These are phyloP conservation scores for Wolfiporia cocos DNA, from an alignment of 1,284 basidiomycete species.

Conservation along the genomic window DNA sequence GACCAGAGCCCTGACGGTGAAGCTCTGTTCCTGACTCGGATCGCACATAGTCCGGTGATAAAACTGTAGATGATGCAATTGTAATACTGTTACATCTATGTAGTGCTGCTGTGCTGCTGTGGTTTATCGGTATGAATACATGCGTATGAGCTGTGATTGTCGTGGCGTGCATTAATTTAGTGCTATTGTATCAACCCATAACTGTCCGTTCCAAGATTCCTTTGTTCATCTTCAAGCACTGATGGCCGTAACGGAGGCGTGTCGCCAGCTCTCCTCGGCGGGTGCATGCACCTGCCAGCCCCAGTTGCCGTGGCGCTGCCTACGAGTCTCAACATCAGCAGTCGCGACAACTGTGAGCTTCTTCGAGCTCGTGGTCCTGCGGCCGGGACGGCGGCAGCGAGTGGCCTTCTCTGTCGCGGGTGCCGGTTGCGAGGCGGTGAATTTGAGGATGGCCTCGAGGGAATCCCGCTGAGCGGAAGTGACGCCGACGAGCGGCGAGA, in stretches of 20 bases:
- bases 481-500: conserved; percentile 14
- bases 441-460: conserved; percentile 8
- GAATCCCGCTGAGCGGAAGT: conserved; percentile 13
- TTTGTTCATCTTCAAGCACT: conserved; percentile 1
- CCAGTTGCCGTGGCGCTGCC: conserved; percentile 18
- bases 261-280: conserved; percentile 8
- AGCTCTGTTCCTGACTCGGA: no score
- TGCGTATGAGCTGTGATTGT: no score
- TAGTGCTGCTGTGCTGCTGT: no score
- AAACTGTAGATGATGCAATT: no score
- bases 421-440: conserved; percentile 5
- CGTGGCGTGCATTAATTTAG: no score
- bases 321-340: conserved; percentile 16
- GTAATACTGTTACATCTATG: no score
- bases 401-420: conserved; percentile 5
- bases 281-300: conserved; percentile 14
- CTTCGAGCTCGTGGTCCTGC: conserved; percentile 15
- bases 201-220: no score
- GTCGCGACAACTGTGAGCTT: conserved; percentile 9
- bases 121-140: no score
- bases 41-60: no score
- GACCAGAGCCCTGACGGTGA: no score
- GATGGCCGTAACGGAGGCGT: not conserved
- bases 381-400: conserved; percentile 17
- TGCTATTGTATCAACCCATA: no score